A percentile compares a stretch with the other conserved stretches of the same genome.
Evolutionary conservation across 345 rosid genomes (phyloP).

Genomic region (Sisymbrium altissimum): DNA sequence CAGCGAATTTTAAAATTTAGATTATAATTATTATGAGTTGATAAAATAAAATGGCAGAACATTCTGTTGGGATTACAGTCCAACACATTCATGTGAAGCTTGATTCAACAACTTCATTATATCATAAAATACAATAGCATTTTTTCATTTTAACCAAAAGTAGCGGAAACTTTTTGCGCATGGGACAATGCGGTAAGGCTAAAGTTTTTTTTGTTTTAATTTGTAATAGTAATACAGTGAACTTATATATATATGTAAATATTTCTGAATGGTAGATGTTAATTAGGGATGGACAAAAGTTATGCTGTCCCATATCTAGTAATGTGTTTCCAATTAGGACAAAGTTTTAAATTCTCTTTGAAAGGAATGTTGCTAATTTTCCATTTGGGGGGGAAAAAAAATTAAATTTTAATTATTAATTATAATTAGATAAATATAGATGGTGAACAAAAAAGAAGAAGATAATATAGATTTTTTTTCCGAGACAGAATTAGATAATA

Average conservation of each 20-base stretch:
- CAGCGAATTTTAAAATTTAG: neutral
- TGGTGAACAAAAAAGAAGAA: too few species aligned
- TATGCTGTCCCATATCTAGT: neutral
- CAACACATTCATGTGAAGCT: neutral
- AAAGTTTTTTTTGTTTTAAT: neutral
- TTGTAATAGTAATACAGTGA: too few species aligned
- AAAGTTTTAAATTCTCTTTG: neutral
- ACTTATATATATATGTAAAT: too few species aligned
- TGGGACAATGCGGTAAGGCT: slow-evolving; percentile 18
- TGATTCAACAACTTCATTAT: slow-evolving; percentile 2
- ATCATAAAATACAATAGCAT: slow-evolving; percentile 15
- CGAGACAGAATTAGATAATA: too few species aligned
- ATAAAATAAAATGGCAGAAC: neutral
- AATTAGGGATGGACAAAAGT: neutral
- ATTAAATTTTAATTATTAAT: too few species aligned
- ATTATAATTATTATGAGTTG: neutral
- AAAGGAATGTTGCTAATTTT: neutral
- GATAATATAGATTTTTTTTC: too few species aligned
- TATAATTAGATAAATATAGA: too few species aligned
- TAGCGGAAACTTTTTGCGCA: slow-evolving; percentile 18
- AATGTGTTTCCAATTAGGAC: neutral
- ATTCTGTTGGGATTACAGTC: neutral
- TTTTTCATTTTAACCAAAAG: neutral
- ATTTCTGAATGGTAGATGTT: neutral
- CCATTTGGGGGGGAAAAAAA: too few species aligned